phyloP scores from a whole-genome alignment of 441 rosid species.

The Erodium texanum region DNA sequence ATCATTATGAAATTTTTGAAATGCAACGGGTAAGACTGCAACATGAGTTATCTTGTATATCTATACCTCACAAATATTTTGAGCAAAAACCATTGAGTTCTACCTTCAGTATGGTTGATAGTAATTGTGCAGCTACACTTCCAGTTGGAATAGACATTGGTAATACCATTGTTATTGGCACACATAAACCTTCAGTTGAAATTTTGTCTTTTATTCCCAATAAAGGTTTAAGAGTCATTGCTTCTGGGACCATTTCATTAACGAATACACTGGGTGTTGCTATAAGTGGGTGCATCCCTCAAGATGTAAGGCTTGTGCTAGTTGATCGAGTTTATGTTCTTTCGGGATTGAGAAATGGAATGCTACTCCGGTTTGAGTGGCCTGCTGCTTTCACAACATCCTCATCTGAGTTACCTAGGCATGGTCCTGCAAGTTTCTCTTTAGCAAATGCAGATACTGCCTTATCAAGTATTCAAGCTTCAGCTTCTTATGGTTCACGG shows the following conservation, averaged over 20 bases:
- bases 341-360: slow-evolving; percentile 93
- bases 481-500: slow-evolving; percentile 27
- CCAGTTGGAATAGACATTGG: slow-evolving; percentile 60
- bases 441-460: slow-evolving; percentile 28
- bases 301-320: slow-evolving; percentile 89
- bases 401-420: slow-evolving; percentile 29
- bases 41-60: slow-evolving; percentile 84
- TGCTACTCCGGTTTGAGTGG: slow-evolving; percentile 98
- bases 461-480: slow-evolving; percentile 19
- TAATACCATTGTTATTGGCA: slow-evolving; percentile 73
- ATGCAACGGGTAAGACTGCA: slow-evolving; percentile 66
- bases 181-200: slow-evolving; percentile 97
- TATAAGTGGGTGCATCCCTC: slow-evolving; percentile 81
- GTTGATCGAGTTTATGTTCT: slow-evolving; percentile 80
- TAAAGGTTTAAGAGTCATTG: slow-evolving; percentile 68
- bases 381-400: slow-evolving; percentile 39
- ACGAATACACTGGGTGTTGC: slow-evolving; percentile 64
- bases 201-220: slow-evolving; percentile 56
- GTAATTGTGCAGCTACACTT: slow-evolving; percentile 27
- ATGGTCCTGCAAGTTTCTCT: slow-evolving; percentile 21
- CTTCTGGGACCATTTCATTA: slow-evolving; percentile 61
- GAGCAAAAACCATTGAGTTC: slow-evolving; percentile 36
- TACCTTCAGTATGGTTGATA: slow-evolving; percentile 23
- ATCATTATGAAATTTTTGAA: slow-evolving; percentile 63
- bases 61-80: slow-evolving; percentile 58